Evolutionary conservation across 148 eudicot genomes (phyloP).

Genomic region (Silene conica): DNA sequence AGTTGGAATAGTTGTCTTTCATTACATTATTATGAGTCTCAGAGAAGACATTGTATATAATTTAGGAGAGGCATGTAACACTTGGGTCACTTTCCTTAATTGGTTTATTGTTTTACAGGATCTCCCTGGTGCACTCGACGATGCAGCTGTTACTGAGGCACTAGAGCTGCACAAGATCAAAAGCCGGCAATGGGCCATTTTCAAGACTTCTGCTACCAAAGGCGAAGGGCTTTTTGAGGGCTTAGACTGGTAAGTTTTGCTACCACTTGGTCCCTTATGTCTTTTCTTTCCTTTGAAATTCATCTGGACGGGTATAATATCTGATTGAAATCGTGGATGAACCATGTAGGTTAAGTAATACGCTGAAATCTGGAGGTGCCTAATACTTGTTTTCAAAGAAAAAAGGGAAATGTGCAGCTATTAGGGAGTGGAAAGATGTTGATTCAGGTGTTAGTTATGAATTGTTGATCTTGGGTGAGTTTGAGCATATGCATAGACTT

Average conservation of each 20-base stretch:
- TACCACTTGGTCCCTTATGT: not conserved
- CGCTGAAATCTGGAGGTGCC: conserved; percentile 80
- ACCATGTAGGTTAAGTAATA: conserved; percentile 81
- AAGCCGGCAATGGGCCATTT: conserved; percentile 93
- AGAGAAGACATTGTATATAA: not conserved
- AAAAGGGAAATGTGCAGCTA: conserved; percentile 10
- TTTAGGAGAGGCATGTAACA: not conserved
- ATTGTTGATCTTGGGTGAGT: conserved; percentile 24
- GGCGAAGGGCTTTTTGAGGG: conserved; percentile 99
- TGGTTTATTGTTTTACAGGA: conserved; percentile 39
- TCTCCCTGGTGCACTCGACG: conserved; percentile 98
- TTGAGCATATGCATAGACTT: conserved; percentile 16
- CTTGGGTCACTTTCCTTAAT: not conserved
- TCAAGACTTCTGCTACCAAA: conserved; percentile 92
- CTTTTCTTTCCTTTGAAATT: not conserved
- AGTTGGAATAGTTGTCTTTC: too few species aligned
- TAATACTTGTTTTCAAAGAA: conserved; percentile 21
- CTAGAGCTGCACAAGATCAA: conserved; percentile 94
- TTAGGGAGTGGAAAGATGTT: conserved; percentile 8
- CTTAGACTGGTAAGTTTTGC: conserved; percentile 74
- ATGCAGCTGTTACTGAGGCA: conserved; percentile 92
- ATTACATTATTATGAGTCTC: too few species aligned
- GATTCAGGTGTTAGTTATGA: conserved; percentile 12
- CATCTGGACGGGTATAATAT: too few species aligned
- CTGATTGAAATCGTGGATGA: conserved; percentile 8